Conservation (phyloP, 1,284 basidiomycete genomes). For the Ganoderma sp. region DNA sequence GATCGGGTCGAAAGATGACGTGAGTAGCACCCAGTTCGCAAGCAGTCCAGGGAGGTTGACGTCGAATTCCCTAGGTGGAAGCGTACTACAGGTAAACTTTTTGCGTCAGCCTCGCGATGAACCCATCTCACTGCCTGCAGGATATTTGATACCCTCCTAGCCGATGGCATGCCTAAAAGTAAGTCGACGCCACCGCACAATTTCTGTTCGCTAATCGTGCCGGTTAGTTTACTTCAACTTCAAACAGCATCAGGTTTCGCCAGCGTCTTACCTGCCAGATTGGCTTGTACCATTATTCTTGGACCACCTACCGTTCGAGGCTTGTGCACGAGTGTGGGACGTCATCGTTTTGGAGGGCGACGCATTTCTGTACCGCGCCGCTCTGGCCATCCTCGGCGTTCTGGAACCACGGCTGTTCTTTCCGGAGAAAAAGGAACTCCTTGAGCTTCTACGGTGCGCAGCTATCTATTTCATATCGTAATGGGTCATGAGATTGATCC, state of each 20-base stretch:
- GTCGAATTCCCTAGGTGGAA: constrained; percentile 60
- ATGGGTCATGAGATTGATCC: neutral
- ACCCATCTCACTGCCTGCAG: constrained; percentile 47
- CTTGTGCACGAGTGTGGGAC: constrained; percentile 89
- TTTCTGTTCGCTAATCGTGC: constrained; percentile 19
- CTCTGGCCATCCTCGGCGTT: constrained; percentile 83
- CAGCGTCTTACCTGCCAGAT: constrained; percentile 74
- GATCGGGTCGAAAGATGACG: constrained; percentile 74
- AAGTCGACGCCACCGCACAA: constrained; percentile 32
- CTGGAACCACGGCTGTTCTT: constrained; percentile 89
- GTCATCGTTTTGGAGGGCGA: constrained; percentile 89
- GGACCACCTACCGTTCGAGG: constrained; percentile 88
- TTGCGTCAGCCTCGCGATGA: neutral
- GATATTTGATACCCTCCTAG: constrained; percentile 91
- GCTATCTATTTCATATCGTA: neutral
- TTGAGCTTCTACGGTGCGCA: constrained; percentile 71
- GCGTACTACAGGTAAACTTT: constrained; percentile 66
- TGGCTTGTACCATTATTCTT: constrained; percentile 88
- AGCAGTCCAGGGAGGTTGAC: constrained; percentile 3
- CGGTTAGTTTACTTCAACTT: constrained; percentile 89
- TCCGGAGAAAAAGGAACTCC: constrained; percentile 76
- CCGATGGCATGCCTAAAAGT: constrained; percentile 96
- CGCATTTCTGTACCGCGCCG: constrained; percentile 82
- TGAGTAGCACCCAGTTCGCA: constrained; percentile 48
- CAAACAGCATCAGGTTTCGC: constrained; percentile 88